Evolutionary conservation across 441 rosid genomes (phyloP).

Genomic region (Euphorbia celastroides): DNA sequence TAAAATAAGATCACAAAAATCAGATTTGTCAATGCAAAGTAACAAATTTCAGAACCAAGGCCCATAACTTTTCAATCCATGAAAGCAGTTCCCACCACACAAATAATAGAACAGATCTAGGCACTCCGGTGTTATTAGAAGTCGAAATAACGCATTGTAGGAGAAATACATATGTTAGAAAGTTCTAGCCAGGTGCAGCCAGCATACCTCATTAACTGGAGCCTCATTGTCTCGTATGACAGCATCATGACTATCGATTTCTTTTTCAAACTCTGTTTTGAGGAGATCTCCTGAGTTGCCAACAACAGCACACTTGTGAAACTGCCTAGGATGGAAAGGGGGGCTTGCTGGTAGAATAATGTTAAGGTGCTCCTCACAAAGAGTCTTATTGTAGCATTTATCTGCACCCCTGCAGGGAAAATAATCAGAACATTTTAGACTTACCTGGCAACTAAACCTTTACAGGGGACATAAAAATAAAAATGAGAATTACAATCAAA

Average conservation of each 20-base stretch:
- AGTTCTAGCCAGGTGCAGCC: not conserved
- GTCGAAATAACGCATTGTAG: not conserved
- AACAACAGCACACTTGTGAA: slow-evolving; percentile 83
- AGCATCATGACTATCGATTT: slow-evolving; percentile 93
- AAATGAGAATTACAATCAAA: slow-evolving; percentile 12
- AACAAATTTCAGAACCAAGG: not conserved
- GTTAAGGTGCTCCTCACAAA: slow-evolving; percentile 91
- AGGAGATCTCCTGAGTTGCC: slow-evolving; percentile 96
- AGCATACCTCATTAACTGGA: slow-evolving; percentile 77
- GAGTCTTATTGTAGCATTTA: slow-evolving; percentile 74
- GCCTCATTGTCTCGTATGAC: slow-evolving; percentile 96
- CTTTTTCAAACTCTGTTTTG: slow-evolving; percentile 79
- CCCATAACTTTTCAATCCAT: not conserved
- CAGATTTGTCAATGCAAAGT: not conserved
- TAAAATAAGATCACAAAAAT: not conserved
- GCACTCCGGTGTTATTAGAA: not conserved
- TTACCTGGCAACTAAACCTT: slow-evolving; percentile 1
- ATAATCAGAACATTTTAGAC: slow-evolving; percentile 10
- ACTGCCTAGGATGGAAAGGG: slow-evolving; percentile 86
- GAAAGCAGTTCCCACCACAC: not conserved
- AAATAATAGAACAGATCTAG: not conserved
- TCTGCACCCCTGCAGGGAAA: slow-evolving; percentile 63
- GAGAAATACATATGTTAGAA: not conserved
- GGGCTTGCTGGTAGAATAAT: slow-evolving; percentile 81
- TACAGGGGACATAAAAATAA: not conserved